Percentiles rank a stretch among this genome's conserved stretches.
These are phyloP conservation scores for Coprinopsis strossmayeri DNA, from an alignment of 768 basidiomycete species.

Conservation along the genomic window DNA sequence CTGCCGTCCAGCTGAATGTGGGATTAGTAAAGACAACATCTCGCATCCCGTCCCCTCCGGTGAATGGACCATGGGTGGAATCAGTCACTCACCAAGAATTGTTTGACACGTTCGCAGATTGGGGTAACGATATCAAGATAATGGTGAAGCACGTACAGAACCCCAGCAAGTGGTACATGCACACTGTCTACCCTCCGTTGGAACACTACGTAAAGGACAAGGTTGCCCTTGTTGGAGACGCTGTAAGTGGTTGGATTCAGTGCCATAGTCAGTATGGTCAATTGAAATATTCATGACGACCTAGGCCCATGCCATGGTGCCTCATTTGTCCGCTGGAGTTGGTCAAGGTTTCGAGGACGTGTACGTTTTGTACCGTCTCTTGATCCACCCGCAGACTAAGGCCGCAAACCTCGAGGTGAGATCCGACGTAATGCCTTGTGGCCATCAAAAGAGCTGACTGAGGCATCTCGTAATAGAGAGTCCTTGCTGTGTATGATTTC, in stretches of 20 bases:
- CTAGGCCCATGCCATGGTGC: constrained; percentile 54
- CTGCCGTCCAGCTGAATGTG: constrained; percentile 33
- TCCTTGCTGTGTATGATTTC: constrained; percentile 38
- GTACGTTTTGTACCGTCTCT: constrained; percentile 37
- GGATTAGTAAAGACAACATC: constrained; percentile 23
- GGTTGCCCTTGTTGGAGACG: constrained; percentile 49
- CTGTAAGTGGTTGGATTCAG: constrained; percentile 24
- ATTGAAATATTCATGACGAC: neutral
- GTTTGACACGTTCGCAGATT: constrained; percentile 34
- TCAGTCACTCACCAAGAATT: constrained; percentile 35
- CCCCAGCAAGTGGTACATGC: constrained; percentile 48
- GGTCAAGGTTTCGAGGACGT: constrained; percentile 58
- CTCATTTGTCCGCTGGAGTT: constrained; percentile 52
- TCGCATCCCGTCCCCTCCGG: constrained; percentile 5
- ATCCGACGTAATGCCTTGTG: too few species aligned
- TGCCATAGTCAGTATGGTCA: neutral
- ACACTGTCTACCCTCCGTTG: constrained; percentile 40
- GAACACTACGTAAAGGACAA: constrained; percentile 34
- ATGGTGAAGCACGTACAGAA: constrained; percentile 36
- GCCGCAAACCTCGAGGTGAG: constrained; percentile 36
- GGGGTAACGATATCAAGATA: constrained; percentile 36
- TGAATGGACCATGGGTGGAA: constrained; percentile 34
- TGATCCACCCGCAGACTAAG: constrained; percentile 35
- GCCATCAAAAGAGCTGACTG: constrained; percentile 1
- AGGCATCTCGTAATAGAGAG: constrained; percentile 25